Evolutionary conservation across 208 protist species (phyloP).

Genomic region (Trypanosoma brucei): DNA sequence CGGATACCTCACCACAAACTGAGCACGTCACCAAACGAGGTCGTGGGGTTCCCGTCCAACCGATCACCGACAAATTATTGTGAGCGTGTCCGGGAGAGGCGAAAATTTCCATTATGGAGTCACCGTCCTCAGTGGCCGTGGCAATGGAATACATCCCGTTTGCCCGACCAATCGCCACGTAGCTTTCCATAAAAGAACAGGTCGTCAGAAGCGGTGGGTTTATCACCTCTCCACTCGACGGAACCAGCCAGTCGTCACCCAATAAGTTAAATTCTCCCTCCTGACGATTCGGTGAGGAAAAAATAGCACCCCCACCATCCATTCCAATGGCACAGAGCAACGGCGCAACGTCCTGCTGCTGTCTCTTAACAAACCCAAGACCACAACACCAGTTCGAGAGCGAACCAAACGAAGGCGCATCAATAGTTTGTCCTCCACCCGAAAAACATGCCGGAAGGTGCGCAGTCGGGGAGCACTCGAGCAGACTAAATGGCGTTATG

Average conservation of each 20-base stretch:
- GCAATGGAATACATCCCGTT: constrained; percentile 64
- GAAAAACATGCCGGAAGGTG: constrained; percentile 37
- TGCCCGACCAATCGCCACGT: constrained; percentile 47
- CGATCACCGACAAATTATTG: constrained; percentile 59
- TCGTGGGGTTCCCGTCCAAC: constrained; percentile 28
- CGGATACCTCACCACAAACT: constrained; percentile 68
- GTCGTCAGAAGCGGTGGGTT: constrained; percentile 74
- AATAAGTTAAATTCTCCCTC: constrained; percentile 16
- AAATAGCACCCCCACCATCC: constrained; percentile 49
- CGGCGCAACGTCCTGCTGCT: constrained; percentile 18
- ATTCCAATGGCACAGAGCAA: constrained; percentile 61
- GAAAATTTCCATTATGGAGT: constrained; percentile 26
- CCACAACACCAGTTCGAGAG: constrained; percentile 48
- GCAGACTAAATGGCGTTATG: constrained; percentile 39
- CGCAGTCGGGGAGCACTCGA: constrained; percentile 10
- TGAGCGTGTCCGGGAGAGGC: constrained; percentile 49
- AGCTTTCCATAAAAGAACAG: constrained; percentile 24
- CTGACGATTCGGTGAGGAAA: constrained; percentile 16
- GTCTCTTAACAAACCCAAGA: constrained; percentile 23
- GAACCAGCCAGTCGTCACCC: constrained; percentile 16
- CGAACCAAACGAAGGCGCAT: constrained; percentile 28
- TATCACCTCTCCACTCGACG: constrained; percentile 33
- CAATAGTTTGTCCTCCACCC: constrained; percentile 18
- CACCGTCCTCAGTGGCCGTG: neutral
- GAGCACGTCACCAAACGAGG: constrained; percentile 58